Base-by-base conservation (phyloP, 2,329 filamentous ascomycete genomes). In the Fusarium drepaniforme region DNA sequence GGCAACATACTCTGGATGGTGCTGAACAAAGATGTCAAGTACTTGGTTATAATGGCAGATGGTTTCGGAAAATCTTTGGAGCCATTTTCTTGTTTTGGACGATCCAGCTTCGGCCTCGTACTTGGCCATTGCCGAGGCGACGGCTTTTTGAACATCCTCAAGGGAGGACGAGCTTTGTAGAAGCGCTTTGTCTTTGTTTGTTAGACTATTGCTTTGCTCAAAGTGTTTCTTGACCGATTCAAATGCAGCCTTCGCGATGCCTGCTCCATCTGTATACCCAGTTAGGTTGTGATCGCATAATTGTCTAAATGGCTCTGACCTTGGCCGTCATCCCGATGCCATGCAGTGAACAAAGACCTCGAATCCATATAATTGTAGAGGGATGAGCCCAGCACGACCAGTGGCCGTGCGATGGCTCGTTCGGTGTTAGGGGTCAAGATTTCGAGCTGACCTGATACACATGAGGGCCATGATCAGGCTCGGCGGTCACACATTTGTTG, bases 1-100 rank as follows among this genome's bases (percentile, higher is more conserved):
- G 0, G 72, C 35, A 1, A 74, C 71, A 1, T 74, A 74, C 3
- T 74, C 72, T 0, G 72, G 68, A 18, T 74, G 67, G 8, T 74
- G 72, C 3, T 74, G 72, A 0, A 69, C 64, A 4, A 74, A 64
- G 1, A 74, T 53, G 21, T 74, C 65, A 1, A 74, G 58, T 3
- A 71, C 42, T 42, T 40, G 44, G 0, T 30, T 51, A 8, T 73
- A 74, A n/a, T 74, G 56, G 3, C 67, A 67, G 0, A 74, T 61
- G 1, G 37, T 64, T 0, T 64, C 64, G 1, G 70, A 71, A 3
- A 46, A 28, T 2, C 7, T 42, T 0, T 46, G 11, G 1, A 73
- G 6, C 64, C 64, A 68, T 44, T 71, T 73, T 0, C 40, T 28
- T 4, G 15, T 44, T 3, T 70, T 71, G 0, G 67, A 70, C 0